Evolutionary conservation across 257 asterid genomes (phyloP), one percentile per base, ranked within the genome.

Genomic region (Solanum etuberosum): DNA sequence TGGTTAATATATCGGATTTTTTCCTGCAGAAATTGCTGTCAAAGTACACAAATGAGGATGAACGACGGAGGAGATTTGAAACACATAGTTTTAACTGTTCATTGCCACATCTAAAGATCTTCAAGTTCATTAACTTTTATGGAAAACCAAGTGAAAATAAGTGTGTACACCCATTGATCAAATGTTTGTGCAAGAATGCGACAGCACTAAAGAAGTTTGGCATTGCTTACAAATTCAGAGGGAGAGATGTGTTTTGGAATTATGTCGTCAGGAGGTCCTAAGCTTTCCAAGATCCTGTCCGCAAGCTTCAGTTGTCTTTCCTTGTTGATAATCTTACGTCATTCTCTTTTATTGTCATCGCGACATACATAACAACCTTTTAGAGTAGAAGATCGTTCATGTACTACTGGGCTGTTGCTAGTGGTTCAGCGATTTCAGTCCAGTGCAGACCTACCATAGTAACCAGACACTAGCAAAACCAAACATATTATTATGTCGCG

Each of bases 401-500:
- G 84, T 25, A 21, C 74, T 63, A 8, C 20, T 87, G 27, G 48
- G 51, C 16, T 63, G 72, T 25, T 87, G 86, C 57, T 14, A 46
- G 7, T 46, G 20, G 86, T 70, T 87, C 51, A 32, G 81, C 2
- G 84, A 87, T 83, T 83, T 87, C 42, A 68, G 83, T 25, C 83
- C 89, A 20, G 83, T 67, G 83, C 15, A 34, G 23, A 65, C 81
- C 10, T 73, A 43, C 70, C 86, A 46, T 48, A 65, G 7, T 25
- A 82, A 83, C 46, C 84, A n/a, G 54, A 43, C 89, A 29, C 57
- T 70, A 20, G 87, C 89, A 51, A 43, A 73, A 35, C 89, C 83
- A 83, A 83, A 86, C 84, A 16, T 87, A 87, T 27, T 87, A 87
- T 23, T 87, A 80, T 63, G 54, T 87, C 14, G 86, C 89, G 0